Conservation (phyloP, 2,329 filamentous ascomycete species). For the Grosmannia penicillata region DNA sequence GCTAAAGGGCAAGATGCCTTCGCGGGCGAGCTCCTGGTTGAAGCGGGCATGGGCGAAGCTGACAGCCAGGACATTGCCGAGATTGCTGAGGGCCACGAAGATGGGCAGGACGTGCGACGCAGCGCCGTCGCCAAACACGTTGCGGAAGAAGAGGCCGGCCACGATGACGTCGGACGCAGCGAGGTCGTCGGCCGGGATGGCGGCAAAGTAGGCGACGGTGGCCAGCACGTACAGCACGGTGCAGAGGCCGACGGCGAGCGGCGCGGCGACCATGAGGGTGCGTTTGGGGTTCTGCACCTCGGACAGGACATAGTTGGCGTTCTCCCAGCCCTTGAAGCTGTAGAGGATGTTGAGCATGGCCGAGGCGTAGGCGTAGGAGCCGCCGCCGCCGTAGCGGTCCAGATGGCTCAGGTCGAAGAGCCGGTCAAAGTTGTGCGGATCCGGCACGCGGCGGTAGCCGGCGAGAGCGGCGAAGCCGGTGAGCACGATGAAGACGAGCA, state of each 20-base stretch:
- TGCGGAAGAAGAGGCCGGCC: constrained; percentile 39
- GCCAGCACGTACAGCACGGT: constrained; percentile 39
- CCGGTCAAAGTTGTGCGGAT: constrained; percentile 4
- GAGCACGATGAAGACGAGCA: constrained; percentile 30
- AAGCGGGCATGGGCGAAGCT: constrained; percentile 44
- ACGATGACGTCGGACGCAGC: constrained; percentile 35
- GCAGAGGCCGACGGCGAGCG: constrained; percentile 35
- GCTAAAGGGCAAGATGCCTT: constrained; percentile 51
- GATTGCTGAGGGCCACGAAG: background rate
- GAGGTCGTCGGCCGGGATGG: constrained; percentile 40
- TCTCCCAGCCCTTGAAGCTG: constrained; percentile 37
- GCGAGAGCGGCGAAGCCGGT: constrained; percentile 21
- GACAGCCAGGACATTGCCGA: constrained; percentile 2
- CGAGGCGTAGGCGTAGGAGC: constrained; percentile 25
- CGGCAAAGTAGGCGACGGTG: constrained; percentile 44
- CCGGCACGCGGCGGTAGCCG: constrained; percentile 8
- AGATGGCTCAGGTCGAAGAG: constrained; percentile 1
- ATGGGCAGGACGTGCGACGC: constrained; percentile 32
- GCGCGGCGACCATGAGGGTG: constrained; percentile 40
- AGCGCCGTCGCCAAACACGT: constrained; percentile 29
- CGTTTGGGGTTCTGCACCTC: constrained; percentile 40
- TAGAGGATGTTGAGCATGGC: constrained; percentile 42
- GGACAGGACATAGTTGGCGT: constrained; percentile 38
- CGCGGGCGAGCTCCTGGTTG: constrained; percentile 54
- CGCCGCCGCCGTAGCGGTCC: constrained; percentile 1